Conservation (phyloP, 148 eudicot species). For the Polygonum maritimum region DNA sequence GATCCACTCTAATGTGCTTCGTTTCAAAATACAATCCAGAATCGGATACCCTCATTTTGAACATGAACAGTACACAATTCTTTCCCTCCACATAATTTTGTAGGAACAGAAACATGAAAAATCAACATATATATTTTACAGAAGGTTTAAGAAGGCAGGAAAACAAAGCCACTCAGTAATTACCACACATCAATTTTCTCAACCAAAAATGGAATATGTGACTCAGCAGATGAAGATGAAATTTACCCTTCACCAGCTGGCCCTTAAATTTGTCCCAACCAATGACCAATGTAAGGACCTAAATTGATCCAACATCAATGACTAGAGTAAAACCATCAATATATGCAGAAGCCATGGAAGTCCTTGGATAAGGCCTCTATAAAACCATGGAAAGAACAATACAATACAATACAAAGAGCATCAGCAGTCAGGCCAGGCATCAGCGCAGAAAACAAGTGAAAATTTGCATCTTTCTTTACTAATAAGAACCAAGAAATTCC, state of each 20-base stretch:
- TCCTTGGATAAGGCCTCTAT: no score
- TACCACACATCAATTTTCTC: neutral
- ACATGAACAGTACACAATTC: neutral
- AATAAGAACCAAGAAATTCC: no score
- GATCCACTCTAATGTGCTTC: neutral
- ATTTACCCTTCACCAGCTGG: neutral
- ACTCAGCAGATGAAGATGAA: neutral
- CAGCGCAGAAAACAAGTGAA: no score
- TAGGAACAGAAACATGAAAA: neutral
- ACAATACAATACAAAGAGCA: no score
- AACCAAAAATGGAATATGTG: neutral
- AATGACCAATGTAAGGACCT: no score
- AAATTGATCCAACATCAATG: no score
- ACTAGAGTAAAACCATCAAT: no score
- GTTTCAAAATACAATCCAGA: neutral
- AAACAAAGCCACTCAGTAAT: slow-evolving; percentile 10
- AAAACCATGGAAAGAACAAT: no score
- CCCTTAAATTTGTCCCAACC: neutral
- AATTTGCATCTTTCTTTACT: no score
- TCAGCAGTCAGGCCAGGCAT: no score
- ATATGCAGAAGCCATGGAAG: no score
- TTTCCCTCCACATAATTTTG: slow-evolving; percentile 1
- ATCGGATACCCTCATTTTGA: neutral
- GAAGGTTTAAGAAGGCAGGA: no score
- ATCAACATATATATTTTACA: neutral